phyloP scores from a whole-genome alignment of 1,139 yeast species.

The Geotrichum australiense region DNA sequence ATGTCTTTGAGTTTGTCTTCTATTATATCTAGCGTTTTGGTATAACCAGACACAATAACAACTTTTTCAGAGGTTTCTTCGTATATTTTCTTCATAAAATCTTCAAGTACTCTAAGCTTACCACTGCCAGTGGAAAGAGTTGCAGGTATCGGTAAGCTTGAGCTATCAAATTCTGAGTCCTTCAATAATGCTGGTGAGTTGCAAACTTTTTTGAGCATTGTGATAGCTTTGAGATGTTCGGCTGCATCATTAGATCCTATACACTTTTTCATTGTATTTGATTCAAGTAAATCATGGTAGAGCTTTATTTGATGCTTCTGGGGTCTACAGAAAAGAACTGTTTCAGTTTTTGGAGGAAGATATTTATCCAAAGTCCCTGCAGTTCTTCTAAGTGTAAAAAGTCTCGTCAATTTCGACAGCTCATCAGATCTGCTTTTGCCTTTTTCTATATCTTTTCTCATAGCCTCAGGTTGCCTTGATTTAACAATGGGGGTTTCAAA shows the following conservation, averaged over 20 bases:
- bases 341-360: constrained; percentile 71
- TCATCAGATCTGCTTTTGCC: constrained; percentile 62
- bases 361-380: constrained; percentile 55
- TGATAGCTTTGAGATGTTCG: constrained; percentile 61
- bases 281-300: constrained; percentile 46
- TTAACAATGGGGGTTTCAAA: constrained; percentile 65
- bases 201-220: constrained; percentile 71
- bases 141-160: constrained; percentile 14
- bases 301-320: constrained; percentile 51
- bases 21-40: constrained; percentile 76
- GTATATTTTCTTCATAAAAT: constrained; percentile 28
- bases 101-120: constrained; percentile 33
- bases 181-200: constrained; percentile 65
- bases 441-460: constrained; percentile 41
- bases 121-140: constrained; percentile 27
- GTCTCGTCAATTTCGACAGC: constrained; percentile 54
- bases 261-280: constrained; percentile 37
- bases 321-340: constrained; percentile 74
- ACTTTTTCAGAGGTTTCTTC: constrained; percentile 54
- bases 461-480: constrained; percentile 68
- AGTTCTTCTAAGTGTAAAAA: constrained; percentile 72
- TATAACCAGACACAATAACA: constrained; percentile 82
- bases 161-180: constrained; percentile 24
- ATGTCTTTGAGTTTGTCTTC: constrained; percentile 49
- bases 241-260: constrained; percentile 34